Evolutionary conservation across 352 stramenopile genomes (phyloP).

Genomic region (Phytophthora macrochlamydospora): DNA sequence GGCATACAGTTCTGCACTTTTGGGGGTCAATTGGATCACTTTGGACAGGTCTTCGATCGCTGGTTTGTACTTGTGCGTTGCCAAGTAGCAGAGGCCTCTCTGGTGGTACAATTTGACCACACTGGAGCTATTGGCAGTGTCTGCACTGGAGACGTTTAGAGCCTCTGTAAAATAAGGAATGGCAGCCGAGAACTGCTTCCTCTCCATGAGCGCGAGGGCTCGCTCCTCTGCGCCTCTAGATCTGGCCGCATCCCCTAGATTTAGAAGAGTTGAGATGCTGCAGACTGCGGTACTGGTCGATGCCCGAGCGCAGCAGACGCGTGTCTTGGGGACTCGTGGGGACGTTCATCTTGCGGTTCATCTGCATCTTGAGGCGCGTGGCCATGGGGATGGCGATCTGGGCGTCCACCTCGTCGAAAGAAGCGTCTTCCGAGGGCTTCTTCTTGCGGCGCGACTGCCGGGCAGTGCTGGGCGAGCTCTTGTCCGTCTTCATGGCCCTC

Average conservation of each 20-base stretch:
- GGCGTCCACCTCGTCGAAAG: conserved; percentile 66
- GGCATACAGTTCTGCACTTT: conserved; percentile 68
- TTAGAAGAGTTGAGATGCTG: conserved; percentile 23
- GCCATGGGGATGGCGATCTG: conserved; percentile 74
- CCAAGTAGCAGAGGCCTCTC: conserved; percentile 62
- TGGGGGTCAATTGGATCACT: conserved; percentile 73
- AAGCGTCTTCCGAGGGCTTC: conserved; percentile 1
- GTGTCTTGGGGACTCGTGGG: conserved; percentile 20
- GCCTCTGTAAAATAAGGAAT: conserved; percentile 65
- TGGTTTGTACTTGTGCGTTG: conserved; percentile 54
- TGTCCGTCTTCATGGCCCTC: conserved; percentile 35
- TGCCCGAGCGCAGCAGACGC: conserved; percentile 54
- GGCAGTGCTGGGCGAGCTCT: not conserved
- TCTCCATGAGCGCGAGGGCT: conserved; percentile 51
- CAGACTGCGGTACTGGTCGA: conserved; percentile 73
- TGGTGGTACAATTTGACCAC: conserved; percentile 69
- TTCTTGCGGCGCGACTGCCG: conserved; percentile 26
- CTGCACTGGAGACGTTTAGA: conserved; percentile 15
- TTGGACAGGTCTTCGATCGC: conserved; percentile 77
- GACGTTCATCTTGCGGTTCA: conserved; percentile 44
- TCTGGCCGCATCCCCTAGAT: not conserved
- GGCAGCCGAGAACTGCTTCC: conserved; percentile 63
- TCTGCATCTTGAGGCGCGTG: conserved; percentile 55
- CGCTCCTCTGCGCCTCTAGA: conserved; percentile 27
- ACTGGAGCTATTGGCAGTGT: conserved; percentile 6